phyloP scores from a whole-genome alignment of 2,329 filamentous ascomycete species.

The Zymoseptoria pseudotritici region DNA sequence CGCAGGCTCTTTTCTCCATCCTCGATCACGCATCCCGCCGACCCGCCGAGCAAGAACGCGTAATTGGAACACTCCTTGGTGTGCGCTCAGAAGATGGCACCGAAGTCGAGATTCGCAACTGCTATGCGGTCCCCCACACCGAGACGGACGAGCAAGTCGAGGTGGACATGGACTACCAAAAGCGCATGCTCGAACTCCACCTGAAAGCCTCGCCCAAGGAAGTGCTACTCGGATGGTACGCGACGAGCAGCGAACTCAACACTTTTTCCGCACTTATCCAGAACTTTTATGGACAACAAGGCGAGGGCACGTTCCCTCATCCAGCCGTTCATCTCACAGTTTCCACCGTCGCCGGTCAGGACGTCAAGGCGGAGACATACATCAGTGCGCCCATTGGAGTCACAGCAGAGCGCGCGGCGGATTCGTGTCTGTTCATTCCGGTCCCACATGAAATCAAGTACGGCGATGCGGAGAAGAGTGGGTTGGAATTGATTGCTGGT shows the following conservation, averaged over 20 bases:
- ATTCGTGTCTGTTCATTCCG: slow-evolving; percentile 95
- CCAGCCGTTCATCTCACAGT: slow-evolving; percentile 97
- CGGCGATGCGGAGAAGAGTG: slow-evolving; percentile 67
- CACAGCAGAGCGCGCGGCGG: slow-evolving; percentile 86
- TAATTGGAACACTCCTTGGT: slow-evolving; percentile 93
- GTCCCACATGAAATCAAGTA: slow-evolving; percentile 93
- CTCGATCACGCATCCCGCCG: slow-evolving; percentile 89
- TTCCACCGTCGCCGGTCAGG: slow-evolving; percentile 77
- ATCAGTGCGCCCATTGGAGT: slow-evolving; percentile 93
- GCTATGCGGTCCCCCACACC: slow-evolving; percentile 96
- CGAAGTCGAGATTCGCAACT: slow-evolving; percentile 90
- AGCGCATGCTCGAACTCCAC: slow-evolving; percentile 95
- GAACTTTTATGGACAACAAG: slow-evolving; percentile 97
- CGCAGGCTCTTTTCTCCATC: slow-evolving; percentile 67
- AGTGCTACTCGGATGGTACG: slow-evolving; percentile 95
- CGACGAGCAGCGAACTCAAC: slow-evolving; percentile 92
- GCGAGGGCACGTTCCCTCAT: slow-evolving; percentile 93
- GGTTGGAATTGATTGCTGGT: slow-evolving; percentile 73
- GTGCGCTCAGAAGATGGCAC: slow-evolving; percentile 92
- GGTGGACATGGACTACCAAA: slow-evolving; percentile 99
- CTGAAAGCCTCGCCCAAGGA: slow-evolving; percentile 91
- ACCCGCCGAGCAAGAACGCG: slow-evolving; percentile 84
- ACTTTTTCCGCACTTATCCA: slow-evolving; percentile 97
- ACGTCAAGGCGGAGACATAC: slow-evolving; percentile 87
- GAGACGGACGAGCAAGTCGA: slow-evolving; percentile 98